These are phyloP conservation scores for Circinella minor DNA, from an alignment of 371 early-diverging fungal genomes.

Conservation along the genomic window DNA sequence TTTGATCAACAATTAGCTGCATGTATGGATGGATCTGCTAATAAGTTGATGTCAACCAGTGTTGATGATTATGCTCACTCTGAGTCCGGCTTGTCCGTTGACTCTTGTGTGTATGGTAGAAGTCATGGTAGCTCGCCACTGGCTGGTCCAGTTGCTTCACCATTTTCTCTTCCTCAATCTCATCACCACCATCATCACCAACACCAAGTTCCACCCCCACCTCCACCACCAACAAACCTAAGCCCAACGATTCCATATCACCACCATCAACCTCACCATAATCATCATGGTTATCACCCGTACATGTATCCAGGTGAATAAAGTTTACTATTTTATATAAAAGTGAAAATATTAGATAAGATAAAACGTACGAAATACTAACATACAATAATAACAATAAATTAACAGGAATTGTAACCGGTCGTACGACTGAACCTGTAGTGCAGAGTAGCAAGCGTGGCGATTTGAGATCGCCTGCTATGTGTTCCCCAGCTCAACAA, in stretches of 20 bases:
- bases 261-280: slow-evolving; percentile 2
- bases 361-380: too few relatives aligned
- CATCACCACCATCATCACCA: neutral
- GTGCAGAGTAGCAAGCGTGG: slow-evolving; percentile 7
- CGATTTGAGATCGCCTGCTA: slow-evolving; percentile 25
- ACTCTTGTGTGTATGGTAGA: slow-evolving; percentile 18
- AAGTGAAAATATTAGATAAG: too few relatives aligned
- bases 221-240: neutral
- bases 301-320: slow-evolving; percentile 22
- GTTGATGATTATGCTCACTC: neutral
- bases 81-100: slow-evolving; percentile 33
- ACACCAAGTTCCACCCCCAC: neutral
- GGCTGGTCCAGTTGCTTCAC: slow-evolving; percentile 20
- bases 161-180: neutral
- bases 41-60: neutral
- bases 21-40: neutral
- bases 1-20: slow-evolving; percentile 3
- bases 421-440: slow-evolving; percentile 5
- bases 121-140: slow-evolving; percentile 6
- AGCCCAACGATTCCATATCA: slow-evolving; percentile 11
- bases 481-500: slow-evolving; percentile 11
- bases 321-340: too few relatives aligned
- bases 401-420: neutral
- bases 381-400: too few relatives aligned
- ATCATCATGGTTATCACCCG: slow-evolving; percentile 17